Conservation (phyloP, 768 basidiomycete species). For the Termitomyces bulborhizus region DNA sequence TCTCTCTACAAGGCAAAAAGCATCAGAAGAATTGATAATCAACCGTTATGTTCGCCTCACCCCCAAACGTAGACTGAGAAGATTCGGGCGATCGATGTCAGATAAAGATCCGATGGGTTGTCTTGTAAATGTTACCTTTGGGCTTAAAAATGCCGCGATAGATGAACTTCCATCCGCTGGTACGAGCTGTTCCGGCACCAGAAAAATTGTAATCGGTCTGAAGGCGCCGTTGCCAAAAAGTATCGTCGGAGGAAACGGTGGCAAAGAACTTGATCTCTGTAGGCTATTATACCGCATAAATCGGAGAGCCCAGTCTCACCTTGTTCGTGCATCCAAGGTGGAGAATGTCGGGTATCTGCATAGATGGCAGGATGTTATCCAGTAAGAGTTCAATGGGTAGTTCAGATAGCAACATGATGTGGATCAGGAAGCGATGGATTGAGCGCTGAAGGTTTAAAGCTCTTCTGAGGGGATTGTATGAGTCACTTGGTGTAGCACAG, state of each 20-base stretch:
- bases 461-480: too few relatives aligned
- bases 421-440: not conserved
- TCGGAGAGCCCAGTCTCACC: constrained; percentile 19
- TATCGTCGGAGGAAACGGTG: constrained; percentile 58
- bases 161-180: constrained; percentile 73
- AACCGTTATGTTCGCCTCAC: constrained; percentile 19
- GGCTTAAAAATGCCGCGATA: constrained; percentile 63
- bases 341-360: constrained; percentile 51
- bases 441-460: not conserved
- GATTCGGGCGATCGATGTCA: not conserved
- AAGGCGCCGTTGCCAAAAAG: constrained; percentile 72
- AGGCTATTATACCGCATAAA: not conserved
- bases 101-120: not conserved
- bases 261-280: constrained; percentile 43
- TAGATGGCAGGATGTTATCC: constrained; percentile 60
- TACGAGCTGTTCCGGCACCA: constrained; percentile 63
- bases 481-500: not conserved
- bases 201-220: constrained; percentile 75
- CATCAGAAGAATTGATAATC: constrained; percentile 1
- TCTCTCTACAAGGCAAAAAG: constrained; percentile 37
- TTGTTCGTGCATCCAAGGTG: constrained; percentile 57
- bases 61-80: constrained; percentile 43
- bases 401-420: constrained; percentile 28
- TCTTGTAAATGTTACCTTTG: constrained; percentile 48
- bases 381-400: constrained; percentile 75